A percentile compares a stretch with the other conserved stretches of the same genome.
phyloP scores from a whole-genome alignment of 2,329 filamentous ascomycete genomes.

The Ciborinia camelliae region DNA sequence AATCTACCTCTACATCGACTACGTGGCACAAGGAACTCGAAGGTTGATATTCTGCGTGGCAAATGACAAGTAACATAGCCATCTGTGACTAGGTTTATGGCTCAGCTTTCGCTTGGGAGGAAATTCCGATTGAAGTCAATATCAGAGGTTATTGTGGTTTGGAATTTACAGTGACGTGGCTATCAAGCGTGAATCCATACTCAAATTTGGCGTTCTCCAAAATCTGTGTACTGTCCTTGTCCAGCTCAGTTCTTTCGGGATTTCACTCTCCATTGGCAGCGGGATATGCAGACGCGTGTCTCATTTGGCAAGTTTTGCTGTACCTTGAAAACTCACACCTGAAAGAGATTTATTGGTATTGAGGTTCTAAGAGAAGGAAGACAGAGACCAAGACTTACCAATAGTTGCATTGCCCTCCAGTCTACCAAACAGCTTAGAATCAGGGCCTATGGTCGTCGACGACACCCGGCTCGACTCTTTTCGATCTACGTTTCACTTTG shows the following conservation, averaged over 20 bases:
- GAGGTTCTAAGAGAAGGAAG: background rate
- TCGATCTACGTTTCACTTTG: too few species aligned
- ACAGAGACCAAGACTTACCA: too few species aligned
- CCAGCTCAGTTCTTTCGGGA: constrained; percentile 1
- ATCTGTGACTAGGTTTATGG: constrained; percentile 9
- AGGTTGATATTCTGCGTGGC: background rate
- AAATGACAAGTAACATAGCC: constrained; percentile 1
- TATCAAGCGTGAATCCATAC: background rate
- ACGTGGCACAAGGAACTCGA: background rate
- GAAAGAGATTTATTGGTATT: background rate
- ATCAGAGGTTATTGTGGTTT: constrained; percentile 6
- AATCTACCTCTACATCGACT: background rate
- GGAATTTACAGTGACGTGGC: constrained; percentile 8
- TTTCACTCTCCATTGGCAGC: background rate
- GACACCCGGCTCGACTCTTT: too few species aligned
- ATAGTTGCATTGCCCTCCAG: too few species aligned
- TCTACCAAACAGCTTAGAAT: background rate
- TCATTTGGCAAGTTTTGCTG: background rate
- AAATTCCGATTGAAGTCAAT: constrained; percentile 15
- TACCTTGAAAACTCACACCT: background rate
- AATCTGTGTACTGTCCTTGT: constrained; percentile 4
- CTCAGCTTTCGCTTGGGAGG: background rate
- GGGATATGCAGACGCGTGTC: background rate
- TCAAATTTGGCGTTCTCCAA: constrained; percentile 6
- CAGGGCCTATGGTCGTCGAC: background rate